Evolutionary conservation across 306 rosid genomes (phyloP), one percentile per base, ranked within the genome.

Genomic region (Arachis stenosperma): DNA sequence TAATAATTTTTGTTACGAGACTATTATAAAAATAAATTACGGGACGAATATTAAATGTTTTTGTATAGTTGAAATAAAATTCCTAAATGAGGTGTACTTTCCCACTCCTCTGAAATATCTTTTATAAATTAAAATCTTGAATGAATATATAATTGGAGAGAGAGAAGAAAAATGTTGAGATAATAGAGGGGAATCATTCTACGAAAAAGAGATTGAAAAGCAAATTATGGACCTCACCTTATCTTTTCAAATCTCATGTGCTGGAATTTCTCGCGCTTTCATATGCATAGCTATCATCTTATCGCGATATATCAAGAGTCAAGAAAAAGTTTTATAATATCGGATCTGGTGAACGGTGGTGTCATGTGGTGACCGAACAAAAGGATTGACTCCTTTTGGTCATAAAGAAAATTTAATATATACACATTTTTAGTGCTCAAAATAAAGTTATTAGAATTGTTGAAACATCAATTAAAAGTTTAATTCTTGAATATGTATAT

Each of bases 331-430:
- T 57, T 57, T 7, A 9, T 9, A 70, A 81, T 81, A 76, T 76
- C 75, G 78, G 67, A 81, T 81, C 78, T 66, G 44, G 76, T 15
- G 66, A 70, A 30, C 39, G 65, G 39, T 36, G 47, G 54, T 71
- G 47, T 48, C 77, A 71, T 70, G 73, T 59, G 64, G 72, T 33
- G 66, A 69, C 69, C 61, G 48, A 81, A 36, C 74, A 61, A 70
- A 78, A 12, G 8, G 27, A 70, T 70, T 70, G 66, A 60, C 71
- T 50, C 75, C 12, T 55, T 75, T 69, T 15, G 42, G 73, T 69
- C 80, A 70, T 58, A 9, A 58, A 58, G 9, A 8, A 22, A 33
- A 33, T 33, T 33, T 33, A 33, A 33, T 33, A 7, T 8, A 57
- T 29, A 9, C 14, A 57, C 10, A 9, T 29, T 57, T 57, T 33